Evolutionary conservation across 768 basidiomycete species (phyloP).

Genomic region (Pisolithus marmoratus): DNA sequence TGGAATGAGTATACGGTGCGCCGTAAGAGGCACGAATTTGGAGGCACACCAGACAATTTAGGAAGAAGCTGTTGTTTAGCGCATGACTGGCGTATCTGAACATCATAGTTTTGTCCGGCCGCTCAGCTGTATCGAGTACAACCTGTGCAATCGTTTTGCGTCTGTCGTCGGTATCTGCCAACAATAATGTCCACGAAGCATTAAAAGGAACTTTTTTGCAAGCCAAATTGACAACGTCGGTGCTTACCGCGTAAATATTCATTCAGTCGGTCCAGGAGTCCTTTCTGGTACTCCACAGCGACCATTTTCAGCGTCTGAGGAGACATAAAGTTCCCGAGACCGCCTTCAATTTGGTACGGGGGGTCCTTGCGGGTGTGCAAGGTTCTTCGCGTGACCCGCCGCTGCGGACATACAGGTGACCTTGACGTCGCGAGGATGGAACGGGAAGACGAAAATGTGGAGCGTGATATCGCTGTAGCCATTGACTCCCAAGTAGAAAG

Average conservation of each 20-base stretch:
- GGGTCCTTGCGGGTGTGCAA: constrained; percentile 51
- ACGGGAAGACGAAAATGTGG: constrained; percentile 18
- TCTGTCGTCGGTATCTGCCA: constrained; percentile 49
- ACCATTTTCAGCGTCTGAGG: constrained; percentile 65
- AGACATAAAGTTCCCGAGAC: constrained; percentile 75
- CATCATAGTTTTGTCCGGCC: constrained; percentile 54
- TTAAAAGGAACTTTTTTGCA: no score
- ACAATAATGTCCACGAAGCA: not conserved
- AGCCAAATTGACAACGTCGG: not conserved
- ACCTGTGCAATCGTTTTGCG: constrained; percentile 62
- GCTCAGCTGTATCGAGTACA: constrained; percentile 58
- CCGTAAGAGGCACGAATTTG: not conserved
- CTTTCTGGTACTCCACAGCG: constrained; percentile 82
- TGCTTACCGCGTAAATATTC: constrained; percentile 64
- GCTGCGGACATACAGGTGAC: constrained; percentile 4
- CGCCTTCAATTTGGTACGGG: constrained; percentile 63
- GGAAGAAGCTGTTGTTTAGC: constrained; percentile 93
- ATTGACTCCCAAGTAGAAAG: constrained; percentile 11
- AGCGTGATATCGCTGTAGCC: constrained; percentile 16
- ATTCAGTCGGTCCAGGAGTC: constrained; percentile 72
- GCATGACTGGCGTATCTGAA: constrained; percentile 93
- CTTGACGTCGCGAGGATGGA: constrained; percentile 13
- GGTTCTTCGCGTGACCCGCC: constrained; percentile 25
- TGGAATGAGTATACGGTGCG: no score
- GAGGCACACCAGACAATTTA: constrained; percentile 71